Evolutionary conservation across 495 filamentous ascomycete species (phyloP).

Genomic region (Trichocladium antarcticum): DNA sequence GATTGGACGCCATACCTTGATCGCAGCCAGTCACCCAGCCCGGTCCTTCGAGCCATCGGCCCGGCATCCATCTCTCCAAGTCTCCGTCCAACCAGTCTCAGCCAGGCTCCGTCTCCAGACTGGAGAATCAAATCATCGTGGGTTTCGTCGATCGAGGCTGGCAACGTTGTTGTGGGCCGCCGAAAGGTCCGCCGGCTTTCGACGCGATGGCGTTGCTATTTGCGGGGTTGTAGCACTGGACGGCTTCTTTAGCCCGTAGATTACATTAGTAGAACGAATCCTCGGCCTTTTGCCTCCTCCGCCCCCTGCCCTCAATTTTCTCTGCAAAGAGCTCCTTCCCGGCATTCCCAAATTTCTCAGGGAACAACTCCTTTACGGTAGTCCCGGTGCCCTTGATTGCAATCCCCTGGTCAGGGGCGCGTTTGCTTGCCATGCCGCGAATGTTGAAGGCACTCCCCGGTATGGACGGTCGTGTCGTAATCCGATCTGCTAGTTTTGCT

Average conservation of each 20-base stretch:
- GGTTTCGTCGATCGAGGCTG: no score
- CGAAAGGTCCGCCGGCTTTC: no score
- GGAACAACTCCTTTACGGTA: slow-evolving; percentile 58
- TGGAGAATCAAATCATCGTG: not conserved
- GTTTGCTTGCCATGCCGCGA: slow-evolving; percentile 46
- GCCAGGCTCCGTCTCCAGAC: not conserved
- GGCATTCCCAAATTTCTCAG: slow-evolving; percentile 53
- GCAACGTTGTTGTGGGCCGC: no score
- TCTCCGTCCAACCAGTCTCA: not conserved
- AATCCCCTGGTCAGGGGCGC: slow-evolving; percentile 43
- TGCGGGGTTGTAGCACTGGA: not conserved
- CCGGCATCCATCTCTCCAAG: not conserved
- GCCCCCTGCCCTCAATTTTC: slow-evolving; percentile 35
- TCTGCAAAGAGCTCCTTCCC: slow-evolving; percentile 62
- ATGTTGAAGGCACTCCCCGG: slow-evolving; percentile 43
- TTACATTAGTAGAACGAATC: slow-evolving; percentile 43
- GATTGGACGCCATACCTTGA: not conserved
- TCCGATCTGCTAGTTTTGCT: slow-evolving; percentile 33
- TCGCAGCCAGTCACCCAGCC: not conserved
- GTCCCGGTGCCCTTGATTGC: slow-evolving; percentile 53
- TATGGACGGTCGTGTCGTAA: slow-evolving; percentile 20
- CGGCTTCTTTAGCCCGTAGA: not conserved
- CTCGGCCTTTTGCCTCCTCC: slow-evolving; percentile 41
- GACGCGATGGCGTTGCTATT: no score
- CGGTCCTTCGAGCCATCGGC: not conserved